Percentiles rank a stretch among this genome's conserved stretches.
phyloP scores from a whole-genome alignment of 148 eudicot species.

The Vaccinium macrocarpon region DNA sequence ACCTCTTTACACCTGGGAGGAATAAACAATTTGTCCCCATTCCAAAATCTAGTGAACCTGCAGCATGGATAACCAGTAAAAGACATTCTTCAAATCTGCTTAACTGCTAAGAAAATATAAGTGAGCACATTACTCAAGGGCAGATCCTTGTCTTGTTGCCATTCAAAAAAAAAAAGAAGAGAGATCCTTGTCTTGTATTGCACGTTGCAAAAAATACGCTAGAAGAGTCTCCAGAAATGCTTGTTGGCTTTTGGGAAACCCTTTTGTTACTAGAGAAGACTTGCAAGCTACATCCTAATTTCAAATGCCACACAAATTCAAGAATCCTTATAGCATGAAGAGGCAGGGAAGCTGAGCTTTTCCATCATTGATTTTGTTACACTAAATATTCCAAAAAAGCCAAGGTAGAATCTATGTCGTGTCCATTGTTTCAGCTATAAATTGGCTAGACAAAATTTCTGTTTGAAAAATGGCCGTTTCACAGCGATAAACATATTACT shows the following conservation, averaged over 20 bases:
- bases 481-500: neutral
- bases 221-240: neutral
- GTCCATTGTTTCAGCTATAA: neutral
- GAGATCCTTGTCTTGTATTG: neutral
- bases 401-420: neutral
- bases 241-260: neutral
- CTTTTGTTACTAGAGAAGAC: neutral
- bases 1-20: no score
- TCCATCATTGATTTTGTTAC: neutral
- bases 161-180: no score
- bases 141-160: neutral
- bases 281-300: neutral
- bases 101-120: neutral
- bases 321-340: neutral
- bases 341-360: neutral
- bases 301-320: neutral
- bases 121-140: neutral
- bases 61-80: neutral
- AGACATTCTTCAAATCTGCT: neutral
- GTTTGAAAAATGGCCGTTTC: neutral
- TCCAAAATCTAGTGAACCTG: neutral
- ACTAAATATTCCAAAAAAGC: neutral
- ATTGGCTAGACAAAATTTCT: neutral
- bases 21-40: neutral
- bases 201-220: neutral